Percentiles rank a stretch among this genome's conserved stretches.
Conservation (phyloP, 805 yeast species). For the Kluyveromyces wickerhamii region DNA sequence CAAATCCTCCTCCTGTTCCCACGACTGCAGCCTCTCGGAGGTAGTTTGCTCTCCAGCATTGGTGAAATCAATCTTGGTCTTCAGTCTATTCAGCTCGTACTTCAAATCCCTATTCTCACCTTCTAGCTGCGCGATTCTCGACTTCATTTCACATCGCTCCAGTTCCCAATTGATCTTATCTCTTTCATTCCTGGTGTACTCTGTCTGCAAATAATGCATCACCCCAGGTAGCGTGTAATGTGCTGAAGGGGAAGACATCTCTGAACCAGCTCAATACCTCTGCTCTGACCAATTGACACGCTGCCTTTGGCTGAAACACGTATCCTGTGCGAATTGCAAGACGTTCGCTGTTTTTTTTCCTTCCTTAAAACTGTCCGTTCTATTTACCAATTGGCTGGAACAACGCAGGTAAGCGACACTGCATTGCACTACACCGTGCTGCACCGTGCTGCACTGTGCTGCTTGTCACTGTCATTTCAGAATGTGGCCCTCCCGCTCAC, state of each 20-base stretch:
- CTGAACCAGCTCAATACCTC: not conserved
- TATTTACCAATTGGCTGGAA: no score
- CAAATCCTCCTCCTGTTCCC: slow-evolving; percentile 10
- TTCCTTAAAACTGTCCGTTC: no score
- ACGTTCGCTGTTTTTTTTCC: no score
- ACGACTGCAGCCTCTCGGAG: not conserved
- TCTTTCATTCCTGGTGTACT: slow-evolving; percentile 54
- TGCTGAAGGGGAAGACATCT: slow-evolving; percentile 5
- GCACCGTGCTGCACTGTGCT: no score
- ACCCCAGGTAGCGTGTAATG: slow-evolving; percentile 39
- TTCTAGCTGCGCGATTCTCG: slow-evolving; percentile 42
- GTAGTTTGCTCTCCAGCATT: not conserved
- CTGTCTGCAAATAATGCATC: slow-evolving; percentile 54
- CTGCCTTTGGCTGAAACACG: no score
- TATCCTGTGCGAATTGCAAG: no score
- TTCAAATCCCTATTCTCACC: slow-evolving; percentile 41
- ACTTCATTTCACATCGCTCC: slow-evolving; percentile 53
- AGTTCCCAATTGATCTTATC: slow-evolving; percentile 54
- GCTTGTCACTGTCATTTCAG: no score
- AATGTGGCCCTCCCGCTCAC: no score
- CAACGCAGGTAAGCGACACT: no score
- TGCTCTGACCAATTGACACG: no score
- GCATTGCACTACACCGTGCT: no score
- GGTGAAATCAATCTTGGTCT: not conserved
- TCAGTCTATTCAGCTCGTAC: slow-evolving; percentile 13